Evolutionary conservation across 208 protist species (phyloP).

Genomic region (Naegleria fowleri): DNA sequence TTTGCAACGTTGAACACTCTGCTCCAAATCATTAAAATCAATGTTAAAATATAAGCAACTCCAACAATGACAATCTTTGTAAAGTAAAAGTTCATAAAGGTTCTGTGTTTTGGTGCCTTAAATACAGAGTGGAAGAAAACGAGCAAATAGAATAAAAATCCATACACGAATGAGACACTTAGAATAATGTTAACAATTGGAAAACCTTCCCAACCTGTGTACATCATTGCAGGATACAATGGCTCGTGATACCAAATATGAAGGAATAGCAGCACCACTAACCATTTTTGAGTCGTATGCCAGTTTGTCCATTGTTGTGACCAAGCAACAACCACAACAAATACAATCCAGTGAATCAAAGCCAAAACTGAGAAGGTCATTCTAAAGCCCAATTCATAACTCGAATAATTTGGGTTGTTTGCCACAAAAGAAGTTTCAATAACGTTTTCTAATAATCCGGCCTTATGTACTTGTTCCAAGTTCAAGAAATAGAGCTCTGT

Average conservation of each 20-base stretch:
- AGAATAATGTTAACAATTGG: neutral
- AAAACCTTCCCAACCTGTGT: neutral
- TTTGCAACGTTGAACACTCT: neutral
- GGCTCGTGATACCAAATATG: neutral
- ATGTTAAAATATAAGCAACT: neutral
- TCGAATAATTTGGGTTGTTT: neutral
- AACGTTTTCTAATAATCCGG: neutral
- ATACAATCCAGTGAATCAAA: neutral
- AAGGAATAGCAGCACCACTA: neutral
- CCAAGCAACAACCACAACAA: neutral
- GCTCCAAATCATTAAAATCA: neutral
- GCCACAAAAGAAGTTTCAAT: neutral
- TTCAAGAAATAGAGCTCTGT: neutral
- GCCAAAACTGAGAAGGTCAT: neutral
- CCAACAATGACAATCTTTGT: neutral
- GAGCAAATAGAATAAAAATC: constrained; percentile 4
- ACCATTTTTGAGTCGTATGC: constrained; percentile 11
- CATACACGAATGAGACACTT: neutral
- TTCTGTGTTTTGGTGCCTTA: neutral
- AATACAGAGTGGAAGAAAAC: neutral
- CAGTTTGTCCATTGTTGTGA: neutral
- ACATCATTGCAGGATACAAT: neutral
- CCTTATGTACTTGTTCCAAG: neutral
- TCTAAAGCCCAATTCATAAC: neutral
- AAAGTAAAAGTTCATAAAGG: neutral